Evolutionary conservation across 768 basidiomycete genomes (phyloP).

Genomic region (Boletales sp.): DNA sequence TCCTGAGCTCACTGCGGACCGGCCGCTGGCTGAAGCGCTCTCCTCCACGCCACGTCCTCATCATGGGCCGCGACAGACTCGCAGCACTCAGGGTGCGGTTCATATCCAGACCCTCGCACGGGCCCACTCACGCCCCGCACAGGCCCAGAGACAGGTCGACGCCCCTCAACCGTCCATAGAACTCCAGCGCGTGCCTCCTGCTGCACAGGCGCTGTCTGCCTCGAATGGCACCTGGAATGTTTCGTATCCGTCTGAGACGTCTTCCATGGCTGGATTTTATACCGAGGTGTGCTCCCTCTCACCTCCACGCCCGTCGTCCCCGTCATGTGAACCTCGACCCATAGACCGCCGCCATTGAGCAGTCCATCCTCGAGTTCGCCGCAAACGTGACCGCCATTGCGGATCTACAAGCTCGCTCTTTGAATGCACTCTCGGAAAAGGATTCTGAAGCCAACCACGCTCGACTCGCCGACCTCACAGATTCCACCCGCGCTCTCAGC

Average conservation of each 20-base stretch:
- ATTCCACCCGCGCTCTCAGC: conserved; percentile 57
- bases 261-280: conserved; percentile 33
- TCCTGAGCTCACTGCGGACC: not conserved
- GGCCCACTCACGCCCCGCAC: conserved; percentile 39
- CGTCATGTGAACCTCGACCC: not conserved
- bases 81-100: conserved; percentile 71
- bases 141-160: conserved; percentile 51
- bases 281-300: conserved; percentile 21
- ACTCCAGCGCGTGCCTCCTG: conserved; percentile 17
- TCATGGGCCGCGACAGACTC: conserved; percentile 70
- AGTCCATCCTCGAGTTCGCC: conserved; percentile 40
- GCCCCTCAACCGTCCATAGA: conserved; percentile 22
- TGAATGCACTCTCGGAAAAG: conserved; percentile 47
- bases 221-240: not conserved
- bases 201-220: not conserved
- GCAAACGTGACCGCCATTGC: conserved; percentile 44
- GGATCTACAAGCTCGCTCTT: conserved; percentile 47
- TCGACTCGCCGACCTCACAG: conserved; percentile 56
- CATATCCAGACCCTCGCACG: conserved; percentile 31
- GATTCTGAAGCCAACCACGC: conserved; percentile 37
- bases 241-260: conserved; percentile 7
- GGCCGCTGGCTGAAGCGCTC: too few species aligned
- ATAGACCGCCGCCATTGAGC: conserved; percentile 50
- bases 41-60: not conserved
- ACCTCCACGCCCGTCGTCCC: not conserved